Evolutionary conservation across 768 basidiomycete genomes (phyloP).

Genomic region (Trametopsis cervina): DNA sequence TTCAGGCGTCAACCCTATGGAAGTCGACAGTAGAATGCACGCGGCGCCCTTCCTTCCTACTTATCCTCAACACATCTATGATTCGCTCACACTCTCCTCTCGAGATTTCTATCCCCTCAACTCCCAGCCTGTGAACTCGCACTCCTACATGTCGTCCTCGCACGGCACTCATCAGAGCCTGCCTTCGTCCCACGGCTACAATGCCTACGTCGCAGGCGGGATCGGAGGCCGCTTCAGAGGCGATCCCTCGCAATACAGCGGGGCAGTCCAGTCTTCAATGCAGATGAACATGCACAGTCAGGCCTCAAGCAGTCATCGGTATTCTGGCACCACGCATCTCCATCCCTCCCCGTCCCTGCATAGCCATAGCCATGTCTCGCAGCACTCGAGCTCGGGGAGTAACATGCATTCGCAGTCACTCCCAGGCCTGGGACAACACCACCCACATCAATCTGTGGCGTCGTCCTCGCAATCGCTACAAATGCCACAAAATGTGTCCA

Average conservation of each 20-base stretch:
- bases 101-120: slow-evolving; percentile 11
- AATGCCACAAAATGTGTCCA: slow-evolving; percentile 2
- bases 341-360: slow-evolving; percentile 23
- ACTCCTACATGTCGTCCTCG: slow-evolving; percentile 6
- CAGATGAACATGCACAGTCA: background rate
- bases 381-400: background rate
- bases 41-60: slow-evolving; percentile 14
- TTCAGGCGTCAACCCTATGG: slow-evolving; percentile 16
- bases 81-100: slow-evolving; percentile 11
- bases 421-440: background rate
- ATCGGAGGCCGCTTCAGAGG: slow-evolving; percentile 10
- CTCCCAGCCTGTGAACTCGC: slow-evolving; percentile 1
- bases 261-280: slow-evolving; percentile 10
- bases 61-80: slow-evolving; percentile 12
- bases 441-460: background rate
- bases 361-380: background rate
- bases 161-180: background rate
- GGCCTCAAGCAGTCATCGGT: slow-evolving; percentile 9
- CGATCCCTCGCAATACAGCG: slow-evolving; percentile 1
- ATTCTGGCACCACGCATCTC: slow-evolving; percentile 15
- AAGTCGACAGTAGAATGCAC: slow-evolving; percentile 20
- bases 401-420: background rate
- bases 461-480: slow-evolving; percentile 2
- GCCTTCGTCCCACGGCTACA: background rate
- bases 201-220: slow-evolving; percentile 1